phyloP scores from a whole-genome alignment of 441 rosid species.

The Pelargonium citronellum region DNA sequence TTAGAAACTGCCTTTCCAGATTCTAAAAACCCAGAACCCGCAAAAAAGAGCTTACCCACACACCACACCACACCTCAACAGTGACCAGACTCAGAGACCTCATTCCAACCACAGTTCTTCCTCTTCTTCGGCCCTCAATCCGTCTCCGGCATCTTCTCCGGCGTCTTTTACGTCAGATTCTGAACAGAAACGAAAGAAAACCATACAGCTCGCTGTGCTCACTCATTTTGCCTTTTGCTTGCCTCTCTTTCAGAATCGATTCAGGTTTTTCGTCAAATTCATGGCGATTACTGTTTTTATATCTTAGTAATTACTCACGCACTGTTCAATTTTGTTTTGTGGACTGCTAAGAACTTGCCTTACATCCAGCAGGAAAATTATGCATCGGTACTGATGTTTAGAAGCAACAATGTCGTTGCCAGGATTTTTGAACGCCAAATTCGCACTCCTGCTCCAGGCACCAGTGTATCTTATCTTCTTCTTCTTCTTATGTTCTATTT shows the following conservation, averaged over 20 bases:
- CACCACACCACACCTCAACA: not conserved
- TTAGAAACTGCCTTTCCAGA: not conserved
- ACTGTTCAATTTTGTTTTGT: not conserved
- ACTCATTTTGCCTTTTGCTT: not conserved
- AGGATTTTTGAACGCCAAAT: constrained; percentile 91
- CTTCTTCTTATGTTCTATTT: constrained; percentile 7
- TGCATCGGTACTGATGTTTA: constrained; percentile 44
- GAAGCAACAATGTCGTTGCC: constrained; percentile 63
- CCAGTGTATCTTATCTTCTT: constrained; percentile 39
- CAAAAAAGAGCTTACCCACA: not conserved
- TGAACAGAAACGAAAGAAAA: not conserved
- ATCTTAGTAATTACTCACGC: not conserved
- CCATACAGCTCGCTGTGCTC: not conserved
- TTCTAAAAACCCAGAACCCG: not conserved
- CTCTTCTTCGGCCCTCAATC: not conserved
- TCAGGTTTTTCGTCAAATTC: not conserved
- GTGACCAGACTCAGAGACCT: not conserved
- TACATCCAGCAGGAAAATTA: not conserved
- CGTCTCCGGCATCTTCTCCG: not conserved
- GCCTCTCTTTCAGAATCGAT: not conserved
- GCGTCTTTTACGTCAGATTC: not conserved
- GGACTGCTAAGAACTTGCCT: not conserved
- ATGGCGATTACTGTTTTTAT: too few species aligned
- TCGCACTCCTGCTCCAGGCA: constrained; percentile 64
- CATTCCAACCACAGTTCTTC: too few species aligned